Evolutionary conservation across 768 basidiomycete genomes (phyloP), one percentile per base, ranked within the genome.

Genomic region (Strobilomyces dryophilus): DNA sequence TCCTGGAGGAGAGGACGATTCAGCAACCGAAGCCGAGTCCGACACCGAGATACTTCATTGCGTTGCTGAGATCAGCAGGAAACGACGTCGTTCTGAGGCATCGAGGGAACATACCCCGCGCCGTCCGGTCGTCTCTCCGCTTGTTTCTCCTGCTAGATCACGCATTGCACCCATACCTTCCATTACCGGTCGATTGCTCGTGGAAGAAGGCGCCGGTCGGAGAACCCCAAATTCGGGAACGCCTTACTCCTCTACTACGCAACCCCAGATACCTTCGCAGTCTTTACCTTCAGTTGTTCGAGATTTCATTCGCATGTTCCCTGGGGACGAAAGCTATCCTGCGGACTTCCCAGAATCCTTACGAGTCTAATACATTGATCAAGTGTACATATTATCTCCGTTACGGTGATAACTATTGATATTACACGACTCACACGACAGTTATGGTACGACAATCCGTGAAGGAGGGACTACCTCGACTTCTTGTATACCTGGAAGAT

Each of bases 281-380:
- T 60, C 68, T 5, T 32, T 67, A 8, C 70, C 68, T 29, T 61
- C 66, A 2, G 66, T 51, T 17, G 70, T 64, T 52, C 64, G 58
- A 41, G 64, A 72, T 3, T 70, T 70, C 41, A 43, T 70, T 41
- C 49, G 54, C 17, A 72, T 72, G 69, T 70, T 70, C 27, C 47
- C 64, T 21, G 71, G 63, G 20, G 67, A 70, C 31, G 69, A 67
- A 40, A 70, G 69, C 27, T 70, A 72, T 39, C 69, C 69, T 39
- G 53, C 64, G 35, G 63, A 72, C 54, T 70, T 70, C 55, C 69
- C 69, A 21, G 63, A 64, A 37, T 70, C 69, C 27, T 43, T 70
- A 26, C 66, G 61, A 52, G 47, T 52, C 49, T 53, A 52, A 41
- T 26, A 27, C 21, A 37, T 42, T 20, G 40, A 29, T 18, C 40